Conservation (phyloP, 169 alveolate species). For the Plasmodium sp. region DNA sequence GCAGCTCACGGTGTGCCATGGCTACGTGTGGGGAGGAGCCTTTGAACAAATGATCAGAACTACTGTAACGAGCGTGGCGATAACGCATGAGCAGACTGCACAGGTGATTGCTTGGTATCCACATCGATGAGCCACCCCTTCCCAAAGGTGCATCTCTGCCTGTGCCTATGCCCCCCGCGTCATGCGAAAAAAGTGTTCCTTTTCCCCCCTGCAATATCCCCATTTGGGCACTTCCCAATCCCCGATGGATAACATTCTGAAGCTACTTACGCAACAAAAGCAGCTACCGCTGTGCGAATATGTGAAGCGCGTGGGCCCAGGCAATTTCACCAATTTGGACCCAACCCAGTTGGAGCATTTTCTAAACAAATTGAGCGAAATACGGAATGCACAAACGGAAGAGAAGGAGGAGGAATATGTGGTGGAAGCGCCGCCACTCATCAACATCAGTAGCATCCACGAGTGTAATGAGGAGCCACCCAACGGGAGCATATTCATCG, state of each 20-base stretch:
- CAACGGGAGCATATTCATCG: constrained; percentile 43
- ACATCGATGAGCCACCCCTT: background rate
- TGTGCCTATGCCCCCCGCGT: background rate
- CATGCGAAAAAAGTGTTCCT: background rate
- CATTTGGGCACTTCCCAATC: background rate
- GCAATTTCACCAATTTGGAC: background rate
- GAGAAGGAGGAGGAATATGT: background rate
- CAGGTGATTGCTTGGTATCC: background rate
- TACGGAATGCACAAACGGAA: background rate
- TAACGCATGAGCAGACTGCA: background rate
- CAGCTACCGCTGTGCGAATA: background rate
- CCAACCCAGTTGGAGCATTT: background rate
- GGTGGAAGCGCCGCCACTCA: constrained; percentile 9
- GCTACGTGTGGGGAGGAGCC: background rate
- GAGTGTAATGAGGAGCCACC: constrained; percentile 23
- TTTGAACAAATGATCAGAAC: background rate
- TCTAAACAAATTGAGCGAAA: constrained; percentile 21
- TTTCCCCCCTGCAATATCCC: background rate
- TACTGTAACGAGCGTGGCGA: background rate
- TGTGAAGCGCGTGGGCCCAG: background rate
- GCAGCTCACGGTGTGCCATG: background rate
- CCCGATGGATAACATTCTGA: constrained; percentile 27
- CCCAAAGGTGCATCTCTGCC: background rate
- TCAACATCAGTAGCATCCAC: constrained; percentile 30
- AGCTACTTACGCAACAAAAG: constrained; percentile 9